phyloP scores from a whole-genome alignment of 306 rosid species.

The Sechiopsis laciniata region DNA sequence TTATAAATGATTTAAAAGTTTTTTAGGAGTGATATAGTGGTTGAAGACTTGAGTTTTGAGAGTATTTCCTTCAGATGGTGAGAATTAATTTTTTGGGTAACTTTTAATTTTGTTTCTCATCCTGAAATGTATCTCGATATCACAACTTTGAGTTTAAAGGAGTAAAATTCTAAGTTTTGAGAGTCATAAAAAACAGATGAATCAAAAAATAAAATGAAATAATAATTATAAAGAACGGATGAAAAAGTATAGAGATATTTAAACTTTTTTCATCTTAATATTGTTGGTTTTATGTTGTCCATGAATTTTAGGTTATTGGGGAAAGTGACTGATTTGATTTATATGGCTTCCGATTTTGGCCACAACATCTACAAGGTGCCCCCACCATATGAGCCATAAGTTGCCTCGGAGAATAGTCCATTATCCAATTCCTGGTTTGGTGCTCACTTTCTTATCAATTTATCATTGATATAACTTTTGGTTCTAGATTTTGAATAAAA shows the following conservation, averaged over 20 bases:
- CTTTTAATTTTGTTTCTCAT: no score
- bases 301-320: neutral
- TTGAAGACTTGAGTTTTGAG: no score
- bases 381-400: neutral
- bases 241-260: neutral
- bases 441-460: neutral
- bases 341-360: neutral
- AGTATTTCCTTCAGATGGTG: no score
- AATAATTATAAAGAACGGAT: neutral
- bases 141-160: no score
- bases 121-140: no score
- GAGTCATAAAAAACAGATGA: no score
- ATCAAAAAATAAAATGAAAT: neutral
- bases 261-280: neutral
- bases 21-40: no score
- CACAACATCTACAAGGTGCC: conserved; percentile 9
- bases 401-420: conserved; percentile 3
- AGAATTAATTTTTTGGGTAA: no score
- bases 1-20: no score
- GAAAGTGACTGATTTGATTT: conserved; percentile 3
- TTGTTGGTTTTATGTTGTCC: neutral
- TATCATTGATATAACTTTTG: no score
- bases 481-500: no score
- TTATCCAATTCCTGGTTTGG: neutral
- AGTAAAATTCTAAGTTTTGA: neutral